Evolutionary conservation across 2,329 filamentous ascomycete genomes (phyloP).

Genomic region (Trichoderma pleuroti): DNA sequence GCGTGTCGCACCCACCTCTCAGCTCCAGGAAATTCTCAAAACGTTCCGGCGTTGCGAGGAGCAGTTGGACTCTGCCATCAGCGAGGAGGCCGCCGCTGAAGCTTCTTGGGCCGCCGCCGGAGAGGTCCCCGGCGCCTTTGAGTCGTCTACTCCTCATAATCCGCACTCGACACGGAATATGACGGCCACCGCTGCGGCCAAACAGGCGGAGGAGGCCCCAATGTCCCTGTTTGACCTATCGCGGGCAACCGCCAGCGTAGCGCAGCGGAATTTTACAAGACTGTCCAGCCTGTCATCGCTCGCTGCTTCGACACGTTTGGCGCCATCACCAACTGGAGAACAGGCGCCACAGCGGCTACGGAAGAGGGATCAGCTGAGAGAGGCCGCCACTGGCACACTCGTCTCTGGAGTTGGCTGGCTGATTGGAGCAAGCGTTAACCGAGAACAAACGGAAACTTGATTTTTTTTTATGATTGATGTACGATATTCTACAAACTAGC

Average conservation of each 20-base stretch:
- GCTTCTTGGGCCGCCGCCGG: slow-evolving; percentile 66
- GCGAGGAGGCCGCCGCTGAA: slow-evolving; percentile 65
- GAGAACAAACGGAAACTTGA: slow-evolving; percentile 18
- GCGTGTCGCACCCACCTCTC: slow-evolving; percentile 65
- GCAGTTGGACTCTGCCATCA: slow-evolving; percentile 64
- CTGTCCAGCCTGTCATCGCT: slow-evolving; percentile 48
- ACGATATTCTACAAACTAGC: not conserved
- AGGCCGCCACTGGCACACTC: slow-evolving; percentile 63
- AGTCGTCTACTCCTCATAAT: slow-evolving; percentile 28
- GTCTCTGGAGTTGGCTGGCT: slow-evolving; percentile 67
- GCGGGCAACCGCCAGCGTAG: slow-evolving; percentile 56
- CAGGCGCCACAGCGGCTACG: slow-evolving; percentile 46
- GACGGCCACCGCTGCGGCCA: slow-evolving; percentile 34
- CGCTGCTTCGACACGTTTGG: slow-evolving; percentile 19
- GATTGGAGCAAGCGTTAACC: slow-evolving; percentile 50
- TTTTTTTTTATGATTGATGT: not conserved
- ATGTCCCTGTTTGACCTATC: slow-evolving; percentile 65
- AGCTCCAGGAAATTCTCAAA: slow-evolving; percentile 71
- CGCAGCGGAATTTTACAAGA: slow-evolving; percentile 55
- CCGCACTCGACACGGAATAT: slow-evolving; percentile 32
- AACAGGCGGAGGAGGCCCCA: slow-evolving; percentile 52
- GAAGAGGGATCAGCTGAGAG: slow-evolving; percentile 68
- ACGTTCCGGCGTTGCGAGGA: slow-evolving; percentile 76
- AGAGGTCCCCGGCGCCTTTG: slow-evolving; percentile 59
- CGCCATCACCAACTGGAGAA: slow-evolving; percentile 23